Conservation (phyloP, 495 filamentous ascomycete species). For the Neurospora terricola region DNA sequence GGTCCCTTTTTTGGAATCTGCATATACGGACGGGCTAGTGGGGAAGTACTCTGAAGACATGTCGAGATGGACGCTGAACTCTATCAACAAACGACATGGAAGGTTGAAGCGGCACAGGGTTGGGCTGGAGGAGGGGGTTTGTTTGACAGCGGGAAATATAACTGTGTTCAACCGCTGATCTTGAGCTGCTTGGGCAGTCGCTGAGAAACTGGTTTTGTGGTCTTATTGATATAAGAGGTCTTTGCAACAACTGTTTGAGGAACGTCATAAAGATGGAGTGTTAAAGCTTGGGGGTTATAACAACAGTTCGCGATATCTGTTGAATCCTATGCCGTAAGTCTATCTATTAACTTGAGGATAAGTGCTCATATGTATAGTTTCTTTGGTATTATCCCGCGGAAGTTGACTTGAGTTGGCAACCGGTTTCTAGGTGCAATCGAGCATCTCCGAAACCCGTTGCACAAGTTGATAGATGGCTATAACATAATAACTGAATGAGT, state of each 20-base stretch:
- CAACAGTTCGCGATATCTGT: neutral
- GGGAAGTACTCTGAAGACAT: neutral
- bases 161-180: neutral
- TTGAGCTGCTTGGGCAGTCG: neutral
- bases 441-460: neutral
- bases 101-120: neutral
- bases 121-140: neutral
- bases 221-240: neutral
- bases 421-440: neutral
- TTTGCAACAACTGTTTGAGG: neutral
- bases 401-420: neutral
- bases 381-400: neutral
- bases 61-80: neutral
- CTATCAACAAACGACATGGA: neutral
- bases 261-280: neutral
- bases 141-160: neutral
- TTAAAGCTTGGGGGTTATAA: neutral
- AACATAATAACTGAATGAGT: neutral
- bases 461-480: neutral
- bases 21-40: neutral
- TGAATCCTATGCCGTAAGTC: neutral
- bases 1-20: neutral
- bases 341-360: neutral
- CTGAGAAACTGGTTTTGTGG: neutral
- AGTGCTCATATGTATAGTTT: neutral